These are phyloP conservation scores for Pholiota molesta DNA, from an alignment of 768 basidiomycete genomes.

Conservation along the genomic window DNA sequence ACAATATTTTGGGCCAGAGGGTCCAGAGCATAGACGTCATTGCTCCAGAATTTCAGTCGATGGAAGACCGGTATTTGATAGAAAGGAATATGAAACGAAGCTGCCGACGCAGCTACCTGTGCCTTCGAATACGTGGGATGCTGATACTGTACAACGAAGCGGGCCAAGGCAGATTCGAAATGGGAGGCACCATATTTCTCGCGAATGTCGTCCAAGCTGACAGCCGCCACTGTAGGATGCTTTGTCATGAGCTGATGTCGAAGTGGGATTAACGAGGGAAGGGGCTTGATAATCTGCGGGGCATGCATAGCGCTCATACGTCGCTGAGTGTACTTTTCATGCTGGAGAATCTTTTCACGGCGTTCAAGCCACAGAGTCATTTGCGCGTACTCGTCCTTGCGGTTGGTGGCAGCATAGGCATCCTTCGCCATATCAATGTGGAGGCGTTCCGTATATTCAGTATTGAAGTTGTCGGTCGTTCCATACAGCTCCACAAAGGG, in stretches of 20 bases:
- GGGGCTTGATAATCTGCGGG: no score
- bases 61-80: conserved; percentile 34
- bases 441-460: conserved; percentile 33
- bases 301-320: no score
- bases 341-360: conserved; percentile 32
- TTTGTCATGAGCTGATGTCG: conserved; percentile 16
- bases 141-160: conserved; percentile 25
- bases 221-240: conserved; percentile 26
- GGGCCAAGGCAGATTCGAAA: conserved; percentile 30
- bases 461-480: conserved; percentile 33
- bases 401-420: conserved; percentile 28
- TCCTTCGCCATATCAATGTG: conserved; percentile 44
- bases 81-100: conserved; percentile 28
- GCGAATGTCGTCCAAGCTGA: conserved; percentile 21
- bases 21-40: background rate
- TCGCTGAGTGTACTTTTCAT: no score
- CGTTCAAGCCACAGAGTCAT: conserved; percentile 40
- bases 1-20: background rate
- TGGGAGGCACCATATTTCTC: conserved; percentile 29
- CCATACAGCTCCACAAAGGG: conserved; percentile 28
- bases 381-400: conserved; percentile 31
- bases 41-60: conserved; percentile 32
- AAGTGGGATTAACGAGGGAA: background rate
- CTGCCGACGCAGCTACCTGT: conserved; percentile 25
- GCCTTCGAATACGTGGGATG: conserved; percentile 18